These are phyloP conservation scores for Ganoderma meredithae DNA, from an alignment of 1,284 basidiomycete genomes.

Conservation along the genomic window DNA sequence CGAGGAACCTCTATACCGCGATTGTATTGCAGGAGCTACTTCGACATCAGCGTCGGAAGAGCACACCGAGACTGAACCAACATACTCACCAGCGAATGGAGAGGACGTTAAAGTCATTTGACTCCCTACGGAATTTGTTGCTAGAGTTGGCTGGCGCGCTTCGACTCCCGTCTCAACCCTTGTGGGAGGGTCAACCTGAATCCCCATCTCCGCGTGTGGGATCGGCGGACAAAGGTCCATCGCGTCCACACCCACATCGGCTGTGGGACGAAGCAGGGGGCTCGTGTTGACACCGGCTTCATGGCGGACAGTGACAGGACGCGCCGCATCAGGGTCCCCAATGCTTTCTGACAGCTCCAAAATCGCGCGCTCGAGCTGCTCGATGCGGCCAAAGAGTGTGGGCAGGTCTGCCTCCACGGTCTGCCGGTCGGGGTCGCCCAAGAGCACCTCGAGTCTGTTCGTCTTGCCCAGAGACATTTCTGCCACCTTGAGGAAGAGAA, in stretches of 20 bases:
- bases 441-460: slow-evolving; percentile 12
- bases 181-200: slow-evolving; percentile 9
- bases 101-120: background rate
- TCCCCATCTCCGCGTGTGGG: slow-evolving; percentile 8
- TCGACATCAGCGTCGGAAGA: background rate
- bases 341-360: slow-evolving; percentile 25
- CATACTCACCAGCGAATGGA: background rate
- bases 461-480: slow-evolving; percentile 13
- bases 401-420: background rate
- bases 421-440: slow-evolving; percentile 14
- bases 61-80: background rate
- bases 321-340: slow-evolving; percentile 29
- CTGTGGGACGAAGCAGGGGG: slow-evolving; percentile 11
- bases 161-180: slow-evolving; percentile 12
- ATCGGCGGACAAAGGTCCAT: slow-evolving; percentile 8
- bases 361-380: slow-evolving; percentile 24
- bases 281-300: slow-evolving; percentile 28
- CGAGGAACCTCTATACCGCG: background rate
- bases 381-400: slow-evolving; percentile 21
- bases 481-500: slow-evolving; percentile 9
- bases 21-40: background rate
- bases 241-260: slow-evolving; percentile 19
- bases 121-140: background rate
- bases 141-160: background rate
- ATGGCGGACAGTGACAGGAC: slow-evolving; percentile 22